Percentiles rank a stretch among this genome's conserved stretches.
Conservation (phyloP, 2,329 filamentous ascomycete species). For the Aulographum hederae region DNA sequence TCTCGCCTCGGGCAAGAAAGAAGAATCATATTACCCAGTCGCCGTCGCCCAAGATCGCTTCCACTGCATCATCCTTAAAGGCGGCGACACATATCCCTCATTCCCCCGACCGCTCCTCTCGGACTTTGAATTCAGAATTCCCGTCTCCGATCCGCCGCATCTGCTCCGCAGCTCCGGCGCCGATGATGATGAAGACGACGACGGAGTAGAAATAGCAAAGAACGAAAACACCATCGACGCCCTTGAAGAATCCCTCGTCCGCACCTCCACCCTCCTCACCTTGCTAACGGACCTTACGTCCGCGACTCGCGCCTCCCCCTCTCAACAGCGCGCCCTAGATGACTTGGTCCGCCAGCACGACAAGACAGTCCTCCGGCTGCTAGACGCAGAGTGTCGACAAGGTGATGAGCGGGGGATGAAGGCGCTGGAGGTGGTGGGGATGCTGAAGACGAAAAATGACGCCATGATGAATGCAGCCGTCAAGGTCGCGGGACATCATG, state of each 20-base stretch:
- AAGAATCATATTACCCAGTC: conserved; percentile 87
- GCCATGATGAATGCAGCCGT: conserved; percentile 82
- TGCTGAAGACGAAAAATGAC: conserved; percentile 71
- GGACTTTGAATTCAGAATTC: conserved; percentile 84
- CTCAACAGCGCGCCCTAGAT: conserved; percentile 41
- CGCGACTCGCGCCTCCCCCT: conserved; percentile 38
- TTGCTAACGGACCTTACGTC: conserved; percentile 61
- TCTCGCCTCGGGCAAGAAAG: conserved; percentile 66
- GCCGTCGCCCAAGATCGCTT: conserved; percentile 84
- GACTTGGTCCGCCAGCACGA: conserved; percentile 61
- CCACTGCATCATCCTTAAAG: conserved; percentile 98
- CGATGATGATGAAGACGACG: conserved; percentile 15
- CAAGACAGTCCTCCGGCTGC: conserved; percentile 73
- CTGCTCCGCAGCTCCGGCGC: conserved; percentile 20
- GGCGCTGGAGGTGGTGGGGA: conserved; percentile 70
- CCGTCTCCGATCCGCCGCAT: conserved; percentile 42
- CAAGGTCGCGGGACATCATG: conserved; percentile 78
- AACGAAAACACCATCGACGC: conserved; percentile 15
- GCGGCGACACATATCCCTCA: conserved; percentile 80
- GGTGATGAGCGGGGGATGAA: conserved; percentile 91
- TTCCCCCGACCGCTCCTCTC: conserved; percentile 78
- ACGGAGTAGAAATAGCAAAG: conserved; percentile 12
- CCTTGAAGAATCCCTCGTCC: conserved; percentile 68
- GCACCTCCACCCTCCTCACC: conserved; percentile 50
- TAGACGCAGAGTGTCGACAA: conserved; percentile 78